Base-by-base conservation (phyloP, 179 eudicot genomes). In the Carnegiea gigantea region DNA sequence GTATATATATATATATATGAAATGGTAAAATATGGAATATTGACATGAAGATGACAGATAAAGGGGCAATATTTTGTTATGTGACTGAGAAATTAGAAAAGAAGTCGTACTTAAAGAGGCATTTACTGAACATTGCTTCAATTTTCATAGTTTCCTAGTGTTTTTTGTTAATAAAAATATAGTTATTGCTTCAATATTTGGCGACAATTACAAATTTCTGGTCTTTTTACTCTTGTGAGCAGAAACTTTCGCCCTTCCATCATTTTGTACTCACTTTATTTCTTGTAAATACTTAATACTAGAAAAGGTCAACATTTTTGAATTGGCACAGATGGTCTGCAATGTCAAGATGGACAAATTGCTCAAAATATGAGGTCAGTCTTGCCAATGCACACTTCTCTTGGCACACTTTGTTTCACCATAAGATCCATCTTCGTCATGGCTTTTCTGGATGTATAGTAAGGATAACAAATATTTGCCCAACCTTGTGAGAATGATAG, bases 361-460 rank as follows among this genome's bases (percentile, higher is more conserved):
- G 97, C 88, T 91, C 95, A 36, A 90, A 90, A 78, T 91, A 90
- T 80, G 93, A 93, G 97, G 97, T 91, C 40, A 79, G 86, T 49
- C 70, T 78, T 82, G 75, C 20, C 75, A 76, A 10, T 62, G 51
- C 68, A 44, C 38, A 12, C 28, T 49, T 53, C 36, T 49, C 64
- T 75, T 53, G 68, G 46, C 20, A 33, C 40, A 18, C 28, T 64
- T 43, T 15, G 23, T 40, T 6, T 44, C 65, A 13, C 17, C 24
- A 7, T 9, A 46, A 48, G 28, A 67, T 65, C 44, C 44, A 75
- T 75, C 44, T 75, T 28, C 44, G 17, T 75, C 9, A 24, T 49
- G 49, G 23, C 13, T 75, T 75, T 49, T 48, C 38, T 49, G 51
- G 43, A 30, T 59, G n/a, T 59, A 53, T 26, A 6, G 4, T 21